Evolutionary conservation across 257 asterid species (phyloP), one percentile per base, ranked within the genome.

Genomic region (Solanum etuberosum): DNA sequence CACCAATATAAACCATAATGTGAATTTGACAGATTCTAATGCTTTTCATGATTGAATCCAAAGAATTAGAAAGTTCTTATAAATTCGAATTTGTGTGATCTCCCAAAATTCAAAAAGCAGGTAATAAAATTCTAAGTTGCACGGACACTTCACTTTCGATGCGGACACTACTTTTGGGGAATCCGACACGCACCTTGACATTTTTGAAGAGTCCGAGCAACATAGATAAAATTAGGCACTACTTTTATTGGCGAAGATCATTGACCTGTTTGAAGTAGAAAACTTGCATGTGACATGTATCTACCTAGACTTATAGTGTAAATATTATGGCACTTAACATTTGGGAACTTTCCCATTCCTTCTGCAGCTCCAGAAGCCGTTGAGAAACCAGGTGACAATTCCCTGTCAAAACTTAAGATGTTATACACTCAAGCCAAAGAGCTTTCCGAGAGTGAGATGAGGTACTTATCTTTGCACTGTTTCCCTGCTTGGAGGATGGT

Each of bases 351-450:
- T 40, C 85, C 74, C 25, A 9, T 78, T 90, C 83, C 77, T 77
- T 42, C n/a, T 86, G 91, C 95, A 97, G 99, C 95, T 87, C 99
- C 98, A 27, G 98, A 93, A 88, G 90, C 92, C 57, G 98, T 97
- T 83, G 98, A 97, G 89, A 95, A 93, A 91, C 96, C 99, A 27
- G 96, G 96, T 83, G 99, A 97, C 89, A 92, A 81, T 90, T 97
- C 99, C 59, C 90, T 97, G 43, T 80, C 93, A 57, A 93, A 70
- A 92, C 99, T 97, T 77, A 96, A 93, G 91, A 87, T 74, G 90
- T 89, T 96, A 89, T 97, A 97, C 71, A 92, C 90, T 86, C 96
- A 90, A 90, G 99, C 99, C 84, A 97, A 95, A 92, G 99, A 95
- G 61, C 94, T 97, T 42, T 94, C 99, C 0, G 99, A 94, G 92